Percentiles rank a stretch among this genome's conserved stretches.
Evolutionary conservation across 495 filamentous ascomycete species (phyloP).

Genomic region (Neurospora sp.): DNA sequence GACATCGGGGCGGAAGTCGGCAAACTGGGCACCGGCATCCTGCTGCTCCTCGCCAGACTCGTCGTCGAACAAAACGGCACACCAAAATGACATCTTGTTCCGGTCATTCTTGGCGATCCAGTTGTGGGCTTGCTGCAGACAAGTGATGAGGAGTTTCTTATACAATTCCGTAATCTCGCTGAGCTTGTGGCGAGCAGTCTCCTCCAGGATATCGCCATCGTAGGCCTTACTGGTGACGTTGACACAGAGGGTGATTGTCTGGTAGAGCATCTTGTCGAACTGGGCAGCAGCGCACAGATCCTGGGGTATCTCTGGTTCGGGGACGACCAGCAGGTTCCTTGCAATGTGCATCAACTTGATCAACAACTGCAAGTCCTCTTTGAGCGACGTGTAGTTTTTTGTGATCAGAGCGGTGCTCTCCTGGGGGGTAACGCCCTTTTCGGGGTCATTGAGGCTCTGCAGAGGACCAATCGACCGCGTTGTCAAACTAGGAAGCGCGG

Average conservation of each 20-base stretch:
- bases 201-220: constrained; percentile 75
- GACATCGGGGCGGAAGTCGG: constrained; percentile 31
- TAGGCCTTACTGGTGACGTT: constrained; percentile 83
- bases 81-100: constrained; percentile 84
- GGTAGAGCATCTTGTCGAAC: constrained; percentile 75
- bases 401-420: constrained; percentile 66
- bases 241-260: constrained; percentile 73
- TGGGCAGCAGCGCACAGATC: constrained; percentile 71
- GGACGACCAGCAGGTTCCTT: constrained; percentile 72
- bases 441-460: constrained; percentile 21
- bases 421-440: constrained; percentile 45
- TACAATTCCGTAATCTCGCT: constrained; percentile 47
- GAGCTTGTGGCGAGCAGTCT: constrained; percentile 36
- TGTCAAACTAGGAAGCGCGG: constrained; percentile 26
- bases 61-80: constrained; percentile 68
- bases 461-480: constrained; percentile 29
- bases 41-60: constrained; percentile 31
- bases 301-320: constrained; percentile 62
- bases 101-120: constrained; percentile 85
- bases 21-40: constrained; percentile 30
- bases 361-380: constrained; percentile 72
- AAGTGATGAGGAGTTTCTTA: constrained; percentile 84
- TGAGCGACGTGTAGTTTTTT: constrained; percentile 60
- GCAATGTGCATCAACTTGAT: constrained; percentile 80
- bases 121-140: constrained; percentile 85